These are phyloP conservation scores for Calamus simplicifolius DNA, from an alignment of 176 grass and related monocot genomes.

Conservation along the genomic window DNA sequence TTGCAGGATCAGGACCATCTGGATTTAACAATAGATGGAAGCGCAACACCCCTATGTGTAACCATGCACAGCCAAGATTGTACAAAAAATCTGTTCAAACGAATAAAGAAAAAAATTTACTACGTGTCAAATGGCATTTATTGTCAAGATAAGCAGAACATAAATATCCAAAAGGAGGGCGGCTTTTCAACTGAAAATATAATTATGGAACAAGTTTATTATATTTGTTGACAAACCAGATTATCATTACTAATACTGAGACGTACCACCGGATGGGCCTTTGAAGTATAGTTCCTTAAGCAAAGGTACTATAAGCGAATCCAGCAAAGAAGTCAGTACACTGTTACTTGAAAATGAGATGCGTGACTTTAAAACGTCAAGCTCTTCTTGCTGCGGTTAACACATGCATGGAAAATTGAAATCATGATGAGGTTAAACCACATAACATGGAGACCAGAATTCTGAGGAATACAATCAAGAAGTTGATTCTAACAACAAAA, in stretches of 20 bases:
- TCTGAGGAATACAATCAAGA: too few relatives aligned
- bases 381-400: constrained; percentile 38
- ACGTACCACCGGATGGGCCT: constrained; percentile 27
- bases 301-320: constrained; percentile 52
- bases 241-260: neutral
- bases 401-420: neutral
- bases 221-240: neutral
- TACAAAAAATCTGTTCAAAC: constrained; percentile 51
- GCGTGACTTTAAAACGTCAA: constrained; percentile 34
- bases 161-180: too few relatives aligned
- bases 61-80: constrained; percentile 80
- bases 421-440: too few relatives aligned
- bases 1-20: constrained; percentile 68
- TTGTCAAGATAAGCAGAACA: too few relatives aligned
- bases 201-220: too few relatives aligned
- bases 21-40: constrained; percentile 66
- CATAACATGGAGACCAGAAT: too few relatives aligned
- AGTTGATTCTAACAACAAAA: too few relatives aligned
- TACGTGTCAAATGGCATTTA: too few relatives aligned
- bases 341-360: constrained; percentile 57
- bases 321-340: constrained; percentile 54
- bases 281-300: constrained; percentile 58
- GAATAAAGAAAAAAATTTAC: neutral
- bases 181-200: too few relatives aligned
- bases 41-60: constrained; percentile 73